Evolutionary conservation across 2,329 filamentous ascomycete species (phyloP), one percentile per base, ranked within the genome.

Genomic region (Epichloe elymi): DNA sequence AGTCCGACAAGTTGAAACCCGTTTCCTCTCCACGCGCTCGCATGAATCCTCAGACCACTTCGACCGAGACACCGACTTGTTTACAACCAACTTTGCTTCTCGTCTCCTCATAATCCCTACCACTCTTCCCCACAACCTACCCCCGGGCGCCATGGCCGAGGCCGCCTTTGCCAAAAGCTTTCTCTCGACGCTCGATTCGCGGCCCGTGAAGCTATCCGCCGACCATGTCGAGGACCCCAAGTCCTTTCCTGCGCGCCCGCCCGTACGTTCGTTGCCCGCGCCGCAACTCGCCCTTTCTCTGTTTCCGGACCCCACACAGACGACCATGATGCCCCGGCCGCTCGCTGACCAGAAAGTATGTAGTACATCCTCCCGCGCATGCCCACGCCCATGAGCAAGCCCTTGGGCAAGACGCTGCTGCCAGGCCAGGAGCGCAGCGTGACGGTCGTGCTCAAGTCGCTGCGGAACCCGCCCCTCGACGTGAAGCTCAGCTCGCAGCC

Each of bases 201-300:
- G 84, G 47, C 85, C 89, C 7, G 68, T 82, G 60, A 94, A 90
- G 73, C 79, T 97, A 56, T 82, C 85, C n/a, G 74, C 86, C 57
- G 88, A 97, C 67, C 86, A 96, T 80, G 83, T 94, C 67, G 87
- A 91, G 68, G 88, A 96, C 63, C 82, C 88, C 47, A 83, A 82
- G 60, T 80, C 76, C 58, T 90, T 91, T 65, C 85, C 87, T 23
- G 73, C 85, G 26, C 81, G 86, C 55, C 76, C 82, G 57, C 85
- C 89, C 15, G 91, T 96, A 78, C 37, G 63, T 30, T 8, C 6
- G 6, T 8, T 26, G 7, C 26, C 26, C 26, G 26, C 8, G 23
- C 23, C 5, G 20, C 20, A 20, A 20, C 57, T 4, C 10, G 17
- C 41, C 43, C 17, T 33, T 33, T 12, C 43, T 46, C 36, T 20